Evolutionary conservation across 2,329 filamentous ascomycete genomes (phyloP).

Genomic region (Fusarium nygamai): DNA sequence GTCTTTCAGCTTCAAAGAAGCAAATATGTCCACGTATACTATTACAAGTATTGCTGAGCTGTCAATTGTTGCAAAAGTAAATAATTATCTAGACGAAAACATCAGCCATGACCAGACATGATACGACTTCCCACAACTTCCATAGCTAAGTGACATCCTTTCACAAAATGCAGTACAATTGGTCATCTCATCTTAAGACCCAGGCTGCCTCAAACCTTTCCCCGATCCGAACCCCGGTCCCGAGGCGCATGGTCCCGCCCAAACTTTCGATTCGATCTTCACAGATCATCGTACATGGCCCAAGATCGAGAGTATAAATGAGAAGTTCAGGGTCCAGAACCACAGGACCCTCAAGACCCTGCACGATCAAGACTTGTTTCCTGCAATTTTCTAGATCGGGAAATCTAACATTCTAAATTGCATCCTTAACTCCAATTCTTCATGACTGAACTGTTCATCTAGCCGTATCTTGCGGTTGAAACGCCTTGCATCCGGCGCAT

Average conservation of each 20-base stretch:
- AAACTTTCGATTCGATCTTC: conserved; percentile 19
- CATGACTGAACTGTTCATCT: neutral
- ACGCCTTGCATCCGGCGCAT: conserved; percentile 4
- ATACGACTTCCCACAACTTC: neutral
- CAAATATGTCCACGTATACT: neutral
- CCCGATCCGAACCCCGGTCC: conserved; percentile 3
- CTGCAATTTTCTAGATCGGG: conserved; percentile 8
- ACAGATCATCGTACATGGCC: conserved; percentile 14
- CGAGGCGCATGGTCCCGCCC: conserved; percentile 1
- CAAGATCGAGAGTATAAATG: conserved; percentile 20
- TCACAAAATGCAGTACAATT: neutral
- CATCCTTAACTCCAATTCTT: neutral
- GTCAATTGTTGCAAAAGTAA: neutral
- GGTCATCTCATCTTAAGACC: neutral
- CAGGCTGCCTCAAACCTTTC: conserved; percentile 5
- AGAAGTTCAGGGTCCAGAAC: conserved; percentile 22
- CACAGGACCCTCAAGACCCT: neutral
- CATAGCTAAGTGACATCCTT: neutral
- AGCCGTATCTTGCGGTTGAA: conserved; percentile 8
- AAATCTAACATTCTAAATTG: neutral
- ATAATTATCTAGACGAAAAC: neutral
- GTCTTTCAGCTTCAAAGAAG: conserved; percentile 14
- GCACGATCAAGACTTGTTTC: conserved; percentile 3
- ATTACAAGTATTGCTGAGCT: neutral
- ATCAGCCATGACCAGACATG: neutral